These are phyloP conservation scores for Mrakia blollopis DNA, from an alignment of 768 basidiomycete genomes.

Conservation along the genomic window DNA sequence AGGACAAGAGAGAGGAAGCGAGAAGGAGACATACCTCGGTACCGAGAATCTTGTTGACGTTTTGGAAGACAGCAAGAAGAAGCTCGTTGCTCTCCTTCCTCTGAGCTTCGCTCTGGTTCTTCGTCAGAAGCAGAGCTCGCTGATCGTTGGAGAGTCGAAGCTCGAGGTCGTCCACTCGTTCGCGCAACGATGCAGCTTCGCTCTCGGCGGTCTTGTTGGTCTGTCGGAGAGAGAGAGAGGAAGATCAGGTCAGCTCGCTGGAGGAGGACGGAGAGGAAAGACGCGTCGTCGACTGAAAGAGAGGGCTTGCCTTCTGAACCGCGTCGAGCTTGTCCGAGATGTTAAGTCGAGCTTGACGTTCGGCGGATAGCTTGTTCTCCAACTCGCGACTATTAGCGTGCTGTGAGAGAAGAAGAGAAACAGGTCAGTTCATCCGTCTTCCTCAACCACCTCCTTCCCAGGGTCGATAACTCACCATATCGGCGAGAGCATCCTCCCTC, in stretches of 20 bases:
- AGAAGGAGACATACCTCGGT: conserved; percentile 32
- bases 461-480: conserved; percentile 47
- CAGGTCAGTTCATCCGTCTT: neutral
- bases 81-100: conserved; percentile 88
- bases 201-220: conserved; percentile 61
- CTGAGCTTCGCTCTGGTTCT: conserved; percentile 83
- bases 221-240: conserved; percentile 37
- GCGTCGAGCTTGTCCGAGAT: conserved; percentile 82
- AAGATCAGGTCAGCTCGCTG: neutral
- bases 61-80: conserved; percentile 86
- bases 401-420: conserved; percentile 35
- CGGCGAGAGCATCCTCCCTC: conserved; percentile 67
- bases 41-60: conserved; percentile 87
- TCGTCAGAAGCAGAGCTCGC: conserved; percentile 61
- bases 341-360: conserved; percentile 81
- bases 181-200: conserved; percentile 59
- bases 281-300: neutral
- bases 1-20: neutral
- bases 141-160: conserved; percentile 75
- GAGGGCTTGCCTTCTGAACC: conserved; percentile 50
- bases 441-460: neutral
- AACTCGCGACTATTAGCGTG: conserved; percentile 77
- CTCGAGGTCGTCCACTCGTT: conserved; percentile 70
- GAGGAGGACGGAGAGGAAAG: neutral
- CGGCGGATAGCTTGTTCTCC: conserved; percentile 67